These are phyloP conservation scores for Hamigera avellanea DNA, from an alignment of 495 filamentous ascomycete genomes.

Conservation along the genomic window DNA sequence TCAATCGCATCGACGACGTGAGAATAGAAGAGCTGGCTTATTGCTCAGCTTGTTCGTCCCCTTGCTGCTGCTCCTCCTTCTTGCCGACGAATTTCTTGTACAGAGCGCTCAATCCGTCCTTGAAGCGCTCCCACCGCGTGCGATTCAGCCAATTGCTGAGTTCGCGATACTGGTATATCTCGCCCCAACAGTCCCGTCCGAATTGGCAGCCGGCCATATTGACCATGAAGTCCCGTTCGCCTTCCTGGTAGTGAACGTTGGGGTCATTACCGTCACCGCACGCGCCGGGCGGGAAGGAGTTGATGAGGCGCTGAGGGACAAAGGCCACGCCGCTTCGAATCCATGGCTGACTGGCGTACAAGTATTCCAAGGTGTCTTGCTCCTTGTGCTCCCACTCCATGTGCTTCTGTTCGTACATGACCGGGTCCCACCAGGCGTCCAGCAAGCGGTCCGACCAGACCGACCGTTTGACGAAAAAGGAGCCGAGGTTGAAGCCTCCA, in stretches of 20 bases:
- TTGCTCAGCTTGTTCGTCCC: no score
- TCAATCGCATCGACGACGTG: no score
- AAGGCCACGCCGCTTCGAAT: slow-evolving; percentile 81
- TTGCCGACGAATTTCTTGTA: background rate
- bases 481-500: slow-evolving; percentile 90
- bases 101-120: slow-evolving; percentile 16
- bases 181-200: slow-evolving; percentile 94
- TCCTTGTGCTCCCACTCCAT: slow-evolving; percentile 99
- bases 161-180: slow-evolving; percentile 89
- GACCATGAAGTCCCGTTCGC: slow-evolving; percentile 86
- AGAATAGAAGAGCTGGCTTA: no score
- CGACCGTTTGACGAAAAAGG: slow-evolving; percentile 80
- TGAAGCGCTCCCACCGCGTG: slow-evolving; percentile 58
- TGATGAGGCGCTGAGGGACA: slow-evolving; percentile 83
- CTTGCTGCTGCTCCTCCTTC: no score
- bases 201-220: slow-evolving; percentile 98
- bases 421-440: slow-evolving; percentile 98
- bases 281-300: slow-evolving; percentile 84
- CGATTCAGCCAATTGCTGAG: slow-evolving; percentile 79
- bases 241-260: slow-evolving; percentile 73
- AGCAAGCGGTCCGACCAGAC: slow-evolving; percentile 85
- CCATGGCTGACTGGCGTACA: slow-evolving; percentile 90
- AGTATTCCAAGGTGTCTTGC: slow-evolving; percentile 85
- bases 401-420: slow-evolving; percentile 95
- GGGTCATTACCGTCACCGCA: slow-evolving; percentile 69